phyloP scores from a whole-genome alignment of 306 rosid species.

The Astragalus glycyphyllos region DNA sequence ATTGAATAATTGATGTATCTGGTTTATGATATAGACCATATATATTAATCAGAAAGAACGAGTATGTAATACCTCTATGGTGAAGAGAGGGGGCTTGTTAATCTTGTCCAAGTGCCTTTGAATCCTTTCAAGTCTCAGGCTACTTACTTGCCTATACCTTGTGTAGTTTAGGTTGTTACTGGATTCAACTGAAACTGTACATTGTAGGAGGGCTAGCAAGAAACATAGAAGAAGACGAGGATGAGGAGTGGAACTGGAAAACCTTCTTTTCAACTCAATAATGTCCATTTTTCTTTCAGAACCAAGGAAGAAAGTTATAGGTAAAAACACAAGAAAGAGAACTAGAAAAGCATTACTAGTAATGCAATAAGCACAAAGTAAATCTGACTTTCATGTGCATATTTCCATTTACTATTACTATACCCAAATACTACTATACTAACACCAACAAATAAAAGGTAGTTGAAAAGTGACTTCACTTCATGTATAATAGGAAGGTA shows the following conservation, averaged over 20 bases:
- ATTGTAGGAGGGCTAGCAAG: conserved; percentile 43
- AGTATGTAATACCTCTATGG: conserved; percentile 61
- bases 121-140: conserved; percentile 79
- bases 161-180: conserved; percentile 58
- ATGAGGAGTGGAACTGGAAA: not conserved
- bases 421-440: conserved; percentile 20
- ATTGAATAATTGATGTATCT: no score
- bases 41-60: no score
- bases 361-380: conserved; percentile 44
- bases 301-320: conserved; percentile 36
- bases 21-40: no score
- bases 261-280: conserved; percentile 13
- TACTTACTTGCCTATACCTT: conserved; percentile 56
- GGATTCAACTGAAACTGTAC: conserved; percentile 36
- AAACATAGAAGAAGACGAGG: conserved; percentile 20
- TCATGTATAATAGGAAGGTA: not conserved
- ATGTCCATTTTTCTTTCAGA: conserved; percentile 42
- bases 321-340: not conserved
- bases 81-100: conserved; percentile 76
- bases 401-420: conserved; percentile 45
- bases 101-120: conserved; percentile 76
- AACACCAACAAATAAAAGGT: conserved; percentile 18
- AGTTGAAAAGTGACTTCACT: conserved; percentile 39
- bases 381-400: conserved; percentile 44
- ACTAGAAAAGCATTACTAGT: conserved; percentile 47